A percentile compares a stretch with the other conserved stretches of the same genome.
Evolutionary conservation across 2,329 filamentous ascomycete species (phyloP).

Genomic region (Akanthomyces muscarius): DNA sequence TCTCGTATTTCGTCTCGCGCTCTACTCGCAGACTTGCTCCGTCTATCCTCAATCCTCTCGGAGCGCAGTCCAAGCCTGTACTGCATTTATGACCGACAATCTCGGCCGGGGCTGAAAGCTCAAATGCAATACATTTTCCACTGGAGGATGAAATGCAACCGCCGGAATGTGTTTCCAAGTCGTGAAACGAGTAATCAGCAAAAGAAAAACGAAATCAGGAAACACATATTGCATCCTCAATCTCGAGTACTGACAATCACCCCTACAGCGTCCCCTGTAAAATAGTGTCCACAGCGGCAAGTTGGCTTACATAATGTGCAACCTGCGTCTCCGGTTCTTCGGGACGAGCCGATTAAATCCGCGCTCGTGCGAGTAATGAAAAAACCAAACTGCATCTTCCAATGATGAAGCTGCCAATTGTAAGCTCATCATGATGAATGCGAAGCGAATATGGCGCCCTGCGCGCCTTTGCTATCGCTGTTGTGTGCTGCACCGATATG

Average conservation of each 20-base stretch:
- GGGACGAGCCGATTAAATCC: not conserved
- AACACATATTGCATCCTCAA: too few relatives aligned
- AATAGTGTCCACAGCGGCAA: not conserved
- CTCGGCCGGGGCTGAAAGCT: too few relatives aligned
- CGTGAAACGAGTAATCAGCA: too few relatives aligned
- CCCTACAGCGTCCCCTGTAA: too few relatives aligned
- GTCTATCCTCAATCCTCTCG: not conserved
- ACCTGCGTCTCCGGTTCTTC: not conserved
- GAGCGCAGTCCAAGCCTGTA: not conserved
- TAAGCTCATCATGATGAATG: not conserved
- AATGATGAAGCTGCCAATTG: constrained; percentile 8
- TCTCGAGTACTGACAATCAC: too few relatives aligned
- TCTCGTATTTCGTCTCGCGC: too few relatives aligned
- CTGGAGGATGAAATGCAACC: too few relatives aligned
- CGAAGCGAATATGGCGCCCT: constrained; percentile 1
- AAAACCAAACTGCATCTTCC: not conserved
- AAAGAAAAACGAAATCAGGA: too few relatives aligned
- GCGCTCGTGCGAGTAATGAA: not conserved
- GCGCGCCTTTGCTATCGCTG: not conserved
- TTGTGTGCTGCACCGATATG: not conserved
- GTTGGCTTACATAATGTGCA: constrained; percentile 4
- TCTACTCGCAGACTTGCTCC: too few relatives aligned
- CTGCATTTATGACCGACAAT: too few relatives aligned
- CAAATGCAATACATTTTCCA: too few relatives aligned
- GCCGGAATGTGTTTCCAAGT: too few relatives aligned